phyloP scores from a whole-genome alignment of 1,284 basidiomycete genomes.

The Pseudozyma flocculosa region DNA sequence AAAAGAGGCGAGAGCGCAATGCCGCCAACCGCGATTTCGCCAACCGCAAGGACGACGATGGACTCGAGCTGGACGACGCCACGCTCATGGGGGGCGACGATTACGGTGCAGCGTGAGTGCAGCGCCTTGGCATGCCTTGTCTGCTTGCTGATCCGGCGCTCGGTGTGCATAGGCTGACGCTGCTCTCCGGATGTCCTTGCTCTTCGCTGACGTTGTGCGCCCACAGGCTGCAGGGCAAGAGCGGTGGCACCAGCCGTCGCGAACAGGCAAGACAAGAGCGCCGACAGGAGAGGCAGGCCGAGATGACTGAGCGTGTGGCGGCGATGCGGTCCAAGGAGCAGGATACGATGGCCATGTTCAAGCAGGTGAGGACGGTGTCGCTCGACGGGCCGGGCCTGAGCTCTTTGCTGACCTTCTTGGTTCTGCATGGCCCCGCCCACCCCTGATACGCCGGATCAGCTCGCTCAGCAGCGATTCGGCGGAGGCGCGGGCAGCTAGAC shows the following conservation, averaged over 20 bases:
- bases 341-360: conserved; percentile 43
- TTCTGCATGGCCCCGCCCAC: too few relatives aligned
- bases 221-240: neutral
- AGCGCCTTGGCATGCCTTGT: neutral
- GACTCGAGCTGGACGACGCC: conserved; percentile 33
- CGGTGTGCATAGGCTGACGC: too few relatives aligned
- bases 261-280: conserved; percentile 12
- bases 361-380: conserved; percentile 1
- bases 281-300: conserved; percentile 8
- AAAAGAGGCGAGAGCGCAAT: conserved; percentile 17
- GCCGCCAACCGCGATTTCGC: conserved; percentile 33
- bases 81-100: conserved; percentile 17
- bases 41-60: conserved; percentile 30
- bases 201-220: too few relatives aligned
- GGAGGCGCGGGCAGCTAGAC: neutral
- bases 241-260: conserved; percentile 6
- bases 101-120: conserved; percentile 4
- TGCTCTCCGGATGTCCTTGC: too few relatives aligned
- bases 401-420: too few relatives aligned
- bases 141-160: neutral
- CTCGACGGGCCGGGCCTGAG: too few relatives aligned
- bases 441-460: too few relatives aligned
- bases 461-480: neutral
- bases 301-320: conserved; percentile 17
- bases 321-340: conserved; percentile 26